Percentiles rank a stretch among this genome's conserved stretches.
Evolutionary conservation across 306 rosid genomes (phyloP).

Genomic region (Dalbergia oliveri): DNA sequence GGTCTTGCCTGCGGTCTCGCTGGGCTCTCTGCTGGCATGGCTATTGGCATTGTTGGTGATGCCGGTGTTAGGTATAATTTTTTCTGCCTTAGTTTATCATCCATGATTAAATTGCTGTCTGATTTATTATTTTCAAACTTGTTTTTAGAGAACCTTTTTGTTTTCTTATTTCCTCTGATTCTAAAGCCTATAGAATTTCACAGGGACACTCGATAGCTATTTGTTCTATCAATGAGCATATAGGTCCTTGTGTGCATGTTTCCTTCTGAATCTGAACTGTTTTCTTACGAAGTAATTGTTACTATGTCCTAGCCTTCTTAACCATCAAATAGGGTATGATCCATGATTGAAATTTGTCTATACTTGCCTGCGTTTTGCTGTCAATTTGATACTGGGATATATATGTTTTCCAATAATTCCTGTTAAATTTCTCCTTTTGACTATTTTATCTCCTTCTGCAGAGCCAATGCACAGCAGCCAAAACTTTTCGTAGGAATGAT

Average conservation of each 20-base stretch:
- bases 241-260: slow-evolving; percentile 7
- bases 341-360: slow-evolving; percentile 18
- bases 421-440: slow-evolving; percentile 24
- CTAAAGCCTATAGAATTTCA: not conserved
- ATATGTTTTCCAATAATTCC: not conserved
- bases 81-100: slow-evolving; percentile 12
- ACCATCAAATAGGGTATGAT: not conserved
- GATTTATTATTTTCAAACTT: not conserved
- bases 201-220: not conserved
- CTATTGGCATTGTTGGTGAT: slow-evolving; percentile 91
- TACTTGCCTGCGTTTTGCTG: slow-evolving; percentile 10
- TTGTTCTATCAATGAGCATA: not conserved
- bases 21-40: slow-evolving; percentile 94
- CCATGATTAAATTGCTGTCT: not conserved
- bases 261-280: not conserved
- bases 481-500: slow-evolving; percentile 92
- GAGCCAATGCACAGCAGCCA: slow-evolving; percentile 94
- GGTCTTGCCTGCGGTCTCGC: slow-evolving; percentile 93
- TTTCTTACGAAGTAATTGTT: not conserved
- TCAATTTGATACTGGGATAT: slow-evolving; percentile 8
- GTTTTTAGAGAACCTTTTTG: not conserved
- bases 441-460: slow-evolving; percentile 52
- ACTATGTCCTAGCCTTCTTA: not conserved
- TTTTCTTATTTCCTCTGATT: not conserved
- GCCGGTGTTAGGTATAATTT: slow-evolving; percentile 85